These are phyloP conservation scores for Arctium lappa DNA, from an alignment of 129 eudicot species.

Conservation along the genomic window DNA sequence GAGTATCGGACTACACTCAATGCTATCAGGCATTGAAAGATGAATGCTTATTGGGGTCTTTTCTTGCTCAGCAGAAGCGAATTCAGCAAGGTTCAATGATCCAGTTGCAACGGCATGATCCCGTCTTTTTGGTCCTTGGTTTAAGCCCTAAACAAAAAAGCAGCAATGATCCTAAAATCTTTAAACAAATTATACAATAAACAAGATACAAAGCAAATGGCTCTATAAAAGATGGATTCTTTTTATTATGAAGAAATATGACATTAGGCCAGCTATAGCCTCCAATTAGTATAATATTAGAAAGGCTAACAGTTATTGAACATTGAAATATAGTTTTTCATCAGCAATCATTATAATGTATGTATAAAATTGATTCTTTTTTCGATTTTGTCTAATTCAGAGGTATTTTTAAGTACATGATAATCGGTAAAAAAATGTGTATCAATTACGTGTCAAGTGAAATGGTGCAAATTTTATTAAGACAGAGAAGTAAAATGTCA, in stretches of 20 bases:
- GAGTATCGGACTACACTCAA: constrained; percentile 40
- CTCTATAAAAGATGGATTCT: not conserved
- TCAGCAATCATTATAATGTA: too few species aligned
- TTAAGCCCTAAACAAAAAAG: constrained; percentile 35
- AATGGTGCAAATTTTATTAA: too few species aligned
- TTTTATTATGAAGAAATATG: too few species aligned
- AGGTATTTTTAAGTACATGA: too few species aligned
- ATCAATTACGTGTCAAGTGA: too few species aligned
- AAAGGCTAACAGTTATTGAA: too few species aligned
- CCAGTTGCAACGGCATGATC: constrained; percentile 43
- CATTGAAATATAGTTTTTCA: too few species aligned
- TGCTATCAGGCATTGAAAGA: constrained; percentile 30
- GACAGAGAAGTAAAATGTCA: too few species aligned
- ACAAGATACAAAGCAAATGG: not conserved
- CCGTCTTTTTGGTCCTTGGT: constrained; percentile 34
- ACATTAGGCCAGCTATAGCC: not conserved
- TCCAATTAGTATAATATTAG: too few species aligned
- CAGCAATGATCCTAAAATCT: not conserved
- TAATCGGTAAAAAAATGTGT: too few species aligned
- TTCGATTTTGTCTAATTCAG: too few species aligned
- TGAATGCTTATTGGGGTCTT: constrained; percentile 44
- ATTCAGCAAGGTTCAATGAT: constrained; percentile 60
- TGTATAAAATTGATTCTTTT: too few species aligned
- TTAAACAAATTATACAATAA: not conserved
- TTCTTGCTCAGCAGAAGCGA: constrained; percentile 40